A percentile compares a stretch with the other conserved stretches of the same genome.
phyloP scores from a whole-genome alignment of 495 filamentous ascomycete species.

The Hypoxylon subgilvum region DNA sequence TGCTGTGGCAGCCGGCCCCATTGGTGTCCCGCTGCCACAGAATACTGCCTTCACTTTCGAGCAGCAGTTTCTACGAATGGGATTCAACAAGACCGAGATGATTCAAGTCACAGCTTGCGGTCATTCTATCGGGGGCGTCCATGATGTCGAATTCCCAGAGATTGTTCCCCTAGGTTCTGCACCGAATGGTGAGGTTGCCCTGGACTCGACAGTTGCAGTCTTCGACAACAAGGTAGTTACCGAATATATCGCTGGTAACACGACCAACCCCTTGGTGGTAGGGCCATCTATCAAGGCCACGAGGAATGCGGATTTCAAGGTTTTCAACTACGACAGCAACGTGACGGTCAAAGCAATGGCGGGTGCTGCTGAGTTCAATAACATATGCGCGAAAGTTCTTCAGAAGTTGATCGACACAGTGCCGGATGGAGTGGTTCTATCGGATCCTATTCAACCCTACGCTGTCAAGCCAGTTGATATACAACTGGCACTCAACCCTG shows the following conservation, averaged over 20 bases:
- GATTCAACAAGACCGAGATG: constrained; percentile 62
- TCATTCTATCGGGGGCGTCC: constrained; percentile 67
- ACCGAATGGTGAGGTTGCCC: constrained; percentile 51
- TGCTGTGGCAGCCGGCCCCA: constrained; percentile 55
- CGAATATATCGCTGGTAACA: constrained; percentile 62
- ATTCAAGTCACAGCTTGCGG: constrained; percentile 67
- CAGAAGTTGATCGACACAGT: constrained; percentile 69
- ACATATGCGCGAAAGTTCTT: constrained; percentile 57
- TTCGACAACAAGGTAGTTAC: constrained; percentile 64
- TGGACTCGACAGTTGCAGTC: constrained; percentile 52
- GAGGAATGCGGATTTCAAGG: constrained; percentile 61
- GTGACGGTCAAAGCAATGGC: constrained; percentile 59
- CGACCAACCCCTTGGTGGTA: constrained; percentile 59
- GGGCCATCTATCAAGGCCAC: constrained; percentile 49
- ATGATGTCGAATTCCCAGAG: constrained; percentile 60
- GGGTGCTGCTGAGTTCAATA: constrained; percentile 49
- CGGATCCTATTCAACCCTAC: constrained; percentile 61
- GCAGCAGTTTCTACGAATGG: constrained; percentile 63
- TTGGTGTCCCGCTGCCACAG: constrained; percentile 65
- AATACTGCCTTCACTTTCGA: constrained; percentile 58
- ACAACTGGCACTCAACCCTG: constrained; percentile 50
- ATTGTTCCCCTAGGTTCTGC: constrained; percentile 56
- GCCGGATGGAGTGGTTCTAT: constrained; percentile 57
- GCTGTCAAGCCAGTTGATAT: constrained; percentile 63
- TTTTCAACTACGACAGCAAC: constrained; percentile 64